Evolutionary conservation across 148 eudicot species (phyloP).

Genomic region (Rhododendron griersonianum): DNA sequence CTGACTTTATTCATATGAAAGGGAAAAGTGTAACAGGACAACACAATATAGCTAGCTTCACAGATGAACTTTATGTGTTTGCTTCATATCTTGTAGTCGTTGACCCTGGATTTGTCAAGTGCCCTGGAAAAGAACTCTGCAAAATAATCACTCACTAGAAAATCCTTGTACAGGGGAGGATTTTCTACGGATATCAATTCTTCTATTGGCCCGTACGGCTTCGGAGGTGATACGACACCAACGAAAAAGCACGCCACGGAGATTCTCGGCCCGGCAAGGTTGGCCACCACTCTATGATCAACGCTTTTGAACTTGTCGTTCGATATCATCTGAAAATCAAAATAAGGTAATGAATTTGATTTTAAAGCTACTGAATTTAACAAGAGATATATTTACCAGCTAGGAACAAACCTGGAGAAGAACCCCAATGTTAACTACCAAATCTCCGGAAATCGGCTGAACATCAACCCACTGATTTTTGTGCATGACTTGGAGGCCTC

Average conservation of each 20-base stretch:
- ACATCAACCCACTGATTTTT: conserved; percentile 15
- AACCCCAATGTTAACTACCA: conserved; percentile 7
- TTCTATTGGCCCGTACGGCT: conserved; percentile 38
- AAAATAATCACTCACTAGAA: conserved; percentile 15
- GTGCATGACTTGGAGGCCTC: conserved; percentile 43
- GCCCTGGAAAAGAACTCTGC: conserved; percentile 7
- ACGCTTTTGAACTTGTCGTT: too few species aligned
- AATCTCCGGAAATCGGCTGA: conserved; percentile 26
- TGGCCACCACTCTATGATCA: too few species aligned
- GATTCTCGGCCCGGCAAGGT: too few species aligned
- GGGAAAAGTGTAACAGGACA: too few species aligned
- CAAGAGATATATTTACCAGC: too few species aligned
- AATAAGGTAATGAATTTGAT: too few species aligned
- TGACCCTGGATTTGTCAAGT: conserved; percentile 19
- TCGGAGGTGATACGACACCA: conserved; percentile 4
- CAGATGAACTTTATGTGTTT: too few species aligned
- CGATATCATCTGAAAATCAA: too few species aligned
- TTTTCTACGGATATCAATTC: conserved; percentile 36
- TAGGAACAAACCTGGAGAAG: too few species aligned
- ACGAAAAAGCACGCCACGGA: conserved; percentile 23
- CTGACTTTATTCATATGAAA: too few species aligned
- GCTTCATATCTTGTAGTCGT: conserved; percentile 17
- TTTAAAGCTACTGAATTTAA: too few species aligned
- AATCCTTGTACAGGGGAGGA: conserved; percentile 27
- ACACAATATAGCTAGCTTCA: too few species aligned